phyloP scores from a whole-genome alignment of 2,329 filamentous ascomycete genomes.

The Venturia asperata region DNA sequence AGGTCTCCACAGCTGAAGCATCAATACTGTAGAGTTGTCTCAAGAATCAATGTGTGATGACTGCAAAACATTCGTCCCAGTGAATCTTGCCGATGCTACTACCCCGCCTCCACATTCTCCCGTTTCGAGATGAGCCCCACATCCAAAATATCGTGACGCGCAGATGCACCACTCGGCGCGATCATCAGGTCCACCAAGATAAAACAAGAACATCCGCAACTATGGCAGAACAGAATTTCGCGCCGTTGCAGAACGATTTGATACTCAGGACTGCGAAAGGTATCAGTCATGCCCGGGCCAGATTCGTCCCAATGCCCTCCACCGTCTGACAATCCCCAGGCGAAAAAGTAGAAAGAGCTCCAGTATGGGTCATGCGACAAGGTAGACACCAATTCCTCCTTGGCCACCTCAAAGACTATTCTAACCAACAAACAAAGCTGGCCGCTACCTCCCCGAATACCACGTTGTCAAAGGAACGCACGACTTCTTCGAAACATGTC shows the following conservation, averaged over 20 bases:
- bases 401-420: neutral
- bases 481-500: slow-evolving; percentile 98
- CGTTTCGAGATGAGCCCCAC: neutral
- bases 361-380: slow-evolving; percentile 99
- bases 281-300: slow-evolving; percentile 33
- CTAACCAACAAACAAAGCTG: slow-evolving; percentile 51
- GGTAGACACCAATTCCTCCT: slow-evolving; percentile 46
- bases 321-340: slow-evolving; percentile 44
- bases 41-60: no score
- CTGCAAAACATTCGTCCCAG: no score
- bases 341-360: slow-evolving; percentile 82
- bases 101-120: neutral
- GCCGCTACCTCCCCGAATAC: slow-evolving; percentile 95
- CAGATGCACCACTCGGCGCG: neutral
- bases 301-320: slow-evolving; percentile 11
- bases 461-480: slow-evolving; percentile 84
- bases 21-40: no score
- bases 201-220: neutral
- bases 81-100: no score
- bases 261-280: slow-evolving; percentile 85
- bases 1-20: no score
- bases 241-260: slow-evolving; percentile 85
- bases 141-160: neutral
- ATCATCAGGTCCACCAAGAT: neutral
- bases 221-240: slow-evolving; percentile 49